Base-by-base conservation (phyloP, 805 yeast genomes). In the Ogataea degrootiae region DNA sequence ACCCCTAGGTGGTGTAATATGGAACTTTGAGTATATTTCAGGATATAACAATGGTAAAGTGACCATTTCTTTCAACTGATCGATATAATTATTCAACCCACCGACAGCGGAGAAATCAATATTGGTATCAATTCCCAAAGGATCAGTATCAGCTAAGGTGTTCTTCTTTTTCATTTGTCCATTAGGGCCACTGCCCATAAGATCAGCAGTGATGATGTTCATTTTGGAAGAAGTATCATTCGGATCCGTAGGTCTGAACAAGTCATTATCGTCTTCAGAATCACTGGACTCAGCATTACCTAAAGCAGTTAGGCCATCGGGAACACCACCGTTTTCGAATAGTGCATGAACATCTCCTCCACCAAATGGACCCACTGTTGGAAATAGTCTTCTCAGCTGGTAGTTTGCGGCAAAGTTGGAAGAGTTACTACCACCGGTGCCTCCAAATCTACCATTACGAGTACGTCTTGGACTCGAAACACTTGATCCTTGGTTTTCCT, bases 321-420 rank as follows among this genome's bases (percentile, higher is more conserved):
- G 82, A 22, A 74, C 71, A 48, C 80, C 80, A 41, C 78, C 76
- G 6, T 94, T 91, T 34, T 59, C 61, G 65, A 90, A 89, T 31
- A 92, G 70, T 0, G 97, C 85, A 7, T 83, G 77, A 1, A 89
- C 96, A 62, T 92, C 97, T 51, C 92, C 84, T 21, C 99, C 99
- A 29, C 99, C 99, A 72, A 92, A 92, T 1, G 99, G 99, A 0
- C 99, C 99, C 15, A 90, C 89, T 0, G 97, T 92, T 6, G 97
- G 96, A 60, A 87, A 91, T 36, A 94, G 69, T 37, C 96, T 76
- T 59, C 90, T 76, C 37, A 85, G 63, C 26, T 75, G 78, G 39
- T 57, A 35, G 50, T 53, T 31, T 39, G 53, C 36, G 48, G 54
- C 29, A 52, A 50, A 16, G 39, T 44, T 46, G 8, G 43, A 42